Evolutionary conservation across 208 protist genomes (phyloP).

Genomic region (Sergeia podlipaevii): DNA sequence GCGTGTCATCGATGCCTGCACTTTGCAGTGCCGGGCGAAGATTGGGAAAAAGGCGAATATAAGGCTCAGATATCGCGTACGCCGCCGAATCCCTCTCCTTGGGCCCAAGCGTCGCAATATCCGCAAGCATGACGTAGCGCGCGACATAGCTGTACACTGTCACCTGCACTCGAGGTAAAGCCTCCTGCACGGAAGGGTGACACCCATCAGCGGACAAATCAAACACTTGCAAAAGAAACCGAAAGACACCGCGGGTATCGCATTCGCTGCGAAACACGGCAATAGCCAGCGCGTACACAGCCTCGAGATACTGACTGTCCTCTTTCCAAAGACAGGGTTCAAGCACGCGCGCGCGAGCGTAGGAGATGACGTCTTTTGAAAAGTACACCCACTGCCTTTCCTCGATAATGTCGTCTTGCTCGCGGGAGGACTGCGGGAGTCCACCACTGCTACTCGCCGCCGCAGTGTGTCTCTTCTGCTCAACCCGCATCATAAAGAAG

Average conservation of each 20-base stretch:
- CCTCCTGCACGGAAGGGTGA: conserved; percentile 12
- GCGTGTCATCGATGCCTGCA: conserved; percentile 18
- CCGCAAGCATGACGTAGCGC: conserved; percentile 25
- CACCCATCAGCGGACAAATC: conserved; percentile 15
- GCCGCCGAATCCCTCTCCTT: conserved; percentile 26
- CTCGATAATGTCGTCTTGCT: conserved; percentile 47
- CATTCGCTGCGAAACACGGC: conserved; percentile 35
- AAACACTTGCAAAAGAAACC: conserved; percentile 32
- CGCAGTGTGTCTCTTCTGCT: conserved; percentile 5
- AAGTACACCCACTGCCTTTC: conserved; percentile 60
- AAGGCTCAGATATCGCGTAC: conserved; percentile 34
- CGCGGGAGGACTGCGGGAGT: not conserved
- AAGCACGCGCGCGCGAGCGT: conserved; percentile 41
- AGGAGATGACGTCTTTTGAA: conserved; percentile 57
- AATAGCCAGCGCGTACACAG: conserved; percentile 30
- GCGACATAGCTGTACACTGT: conserved; percentile 36
- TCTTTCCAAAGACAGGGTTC: conserved; percentile 32
- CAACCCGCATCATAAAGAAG: conserved; percentile 30
- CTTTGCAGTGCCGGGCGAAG: conserved; percentile 24
- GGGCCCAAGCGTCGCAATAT: conserved; percentile 21
- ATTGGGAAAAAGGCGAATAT: conserved; percentile 38
- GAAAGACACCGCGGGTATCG: conserved; percentile 26
- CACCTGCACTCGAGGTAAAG: conserved; percentile 23
- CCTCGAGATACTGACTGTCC: conserved; percentile 19
- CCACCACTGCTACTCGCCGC: not conserved